Percentiles rank a stretch among this genome's conserved stretches.
These are phyloP conservation scores for Desmodesmus armatus DNA, from an alignment of 139 green algal species.

Conservation along the genomic window DNA sequence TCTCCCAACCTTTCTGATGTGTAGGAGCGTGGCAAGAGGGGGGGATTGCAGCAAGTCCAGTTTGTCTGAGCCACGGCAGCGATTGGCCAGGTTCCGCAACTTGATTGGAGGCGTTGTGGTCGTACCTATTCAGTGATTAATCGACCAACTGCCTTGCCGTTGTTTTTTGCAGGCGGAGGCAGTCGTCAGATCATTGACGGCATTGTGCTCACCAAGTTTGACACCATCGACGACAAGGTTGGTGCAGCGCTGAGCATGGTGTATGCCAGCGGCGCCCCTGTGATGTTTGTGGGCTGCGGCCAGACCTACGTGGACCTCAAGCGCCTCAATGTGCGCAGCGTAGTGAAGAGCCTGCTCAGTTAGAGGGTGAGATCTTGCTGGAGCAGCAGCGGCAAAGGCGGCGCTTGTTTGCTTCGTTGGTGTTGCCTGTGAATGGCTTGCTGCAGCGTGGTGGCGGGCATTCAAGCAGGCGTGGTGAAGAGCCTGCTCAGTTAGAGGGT, in stretches of 20 bases:
- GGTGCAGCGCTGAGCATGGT: constrained; percentile 98
- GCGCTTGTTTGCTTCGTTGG: not conserved
- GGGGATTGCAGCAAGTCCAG: too few relatives aligned
- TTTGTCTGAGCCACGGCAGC: too few relatives aligned
- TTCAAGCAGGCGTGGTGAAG: constrained; percentile 56
- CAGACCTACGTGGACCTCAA: constrained; percentile 98
- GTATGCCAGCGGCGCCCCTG: constrained; percentile 93
- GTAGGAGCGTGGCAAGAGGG: too few relatives aligned
- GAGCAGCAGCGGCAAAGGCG: not conserved
- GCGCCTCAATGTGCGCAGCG: constrained; percentile 90
- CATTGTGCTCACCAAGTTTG: constrained; percentile 98
- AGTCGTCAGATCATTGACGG: constrained; percentile 78
- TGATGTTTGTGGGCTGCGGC: constrained; percentile 99
- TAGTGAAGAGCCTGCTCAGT: constrained; percentile 91
- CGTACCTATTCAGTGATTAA: too few relatives aligned
- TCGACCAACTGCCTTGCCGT: too few relatives aligned
- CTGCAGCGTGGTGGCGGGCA: not conserved
- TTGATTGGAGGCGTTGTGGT: too few relatives aligned
- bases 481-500: constrained; percentile 80
- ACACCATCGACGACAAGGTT: constrained; percentile 99
- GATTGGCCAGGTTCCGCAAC: too few relatives aligned
- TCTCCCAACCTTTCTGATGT: too few relatives aligned
- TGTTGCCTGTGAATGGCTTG: not conserved
- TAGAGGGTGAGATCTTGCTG: constrained; percentile 39
- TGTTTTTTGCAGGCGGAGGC: not conserved